Base-by-base conservation (phyloP, 2,329 filamentous ascomycete species). In the Oidium heveae region DNA sequence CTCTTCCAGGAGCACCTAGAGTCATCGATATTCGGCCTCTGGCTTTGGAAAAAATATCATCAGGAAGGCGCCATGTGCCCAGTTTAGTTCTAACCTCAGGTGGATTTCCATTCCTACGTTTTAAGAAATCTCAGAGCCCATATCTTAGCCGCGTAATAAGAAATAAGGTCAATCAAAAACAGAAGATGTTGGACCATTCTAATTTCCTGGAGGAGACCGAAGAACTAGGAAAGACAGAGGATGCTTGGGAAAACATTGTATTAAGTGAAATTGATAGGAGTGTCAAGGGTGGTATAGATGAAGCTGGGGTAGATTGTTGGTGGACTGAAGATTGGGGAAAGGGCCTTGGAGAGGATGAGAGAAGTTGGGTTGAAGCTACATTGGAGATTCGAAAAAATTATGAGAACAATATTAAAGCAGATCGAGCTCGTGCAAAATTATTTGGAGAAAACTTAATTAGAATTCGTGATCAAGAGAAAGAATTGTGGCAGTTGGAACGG, bases 51-150 rank as follows among this genome's bases (percentile, higher is more conserved):
- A 63, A 69, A 22, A 68, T 84, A 1, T 67, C 66, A 7, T 55
- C 54, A 24, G 74, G 73, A 10, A 66, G 66, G 9, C 73, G 81
- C 22, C 71, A 74, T 49, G 70, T 85, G 2, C 84, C 84, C 0
- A 67, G 28, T 37, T 20, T 68, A 1, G 63, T 86, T 1, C 68
- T 74, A 34, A 72, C 74, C 4, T 71, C 78, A 2, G 69, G 71
- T 2, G 72, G 71, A 28, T 66, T 79, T 24, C 76, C 82, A 0
- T 82, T 87, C 61, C 65, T 89, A 32, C 76, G 84, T 37, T 66
- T 81, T 47, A 72, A 69, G 58, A 84, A 82, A 64, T 79, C 79
- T 4, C 80, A 87, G 64, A 74, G 80, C 1, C 63, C 64, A 0
- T 66, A 67, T n/a, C 66, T 88, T 20, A 74, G 71, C n/a, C 68